Evolutionary conservation across 2,329 filamentous ascomycete genomes (phyloP).

Genomic region (Phialemonium atrogriseum): DNA sequence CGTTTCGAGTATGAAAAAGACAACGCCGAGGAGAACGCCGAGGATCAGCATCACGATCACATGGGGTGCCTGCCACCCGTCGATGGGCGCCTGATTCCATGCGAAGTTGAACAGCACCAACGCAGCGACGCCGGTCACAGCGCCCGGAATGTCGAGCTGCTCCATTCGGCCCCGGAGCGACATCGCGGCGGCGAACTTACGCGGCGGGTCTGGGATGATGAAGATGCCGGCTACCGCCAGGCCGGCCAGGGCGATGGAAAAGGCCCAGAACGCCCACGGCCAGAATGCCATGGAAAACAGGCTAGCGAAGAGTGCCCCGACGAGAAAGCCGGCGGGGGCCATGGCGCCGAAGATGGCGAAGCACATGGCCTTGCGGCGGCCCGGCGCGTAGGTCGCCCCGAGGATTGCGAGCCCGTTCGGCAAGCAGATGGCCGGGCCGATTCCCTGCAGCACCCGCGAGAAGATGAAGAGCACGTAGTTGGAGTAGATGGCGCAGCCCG

Average conservation of each 20-base stretch:
- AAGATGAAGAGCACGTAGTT: slow-evolving; percentile 31
- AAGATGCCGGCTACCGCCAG: slow-evolving; percentile 14
- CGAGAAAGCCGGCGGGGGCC: slow-evolving; percentile 14
- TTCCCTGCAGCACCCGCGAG: slow-evolving; percentile 40
- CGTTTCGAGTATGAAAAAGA: slow-evolving; percentile 44
- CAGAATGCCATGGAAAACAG: slow-evolving; percentile 20
- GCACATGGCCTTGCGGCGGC: slow-evolving; percentile 24
- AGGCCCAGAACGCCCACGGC: slow-evolving; percentile 21
- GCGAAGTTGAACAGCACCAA: slow-evolving; percentile 50
- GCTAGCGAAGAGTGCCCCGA: slow-evolving; percentile 21
- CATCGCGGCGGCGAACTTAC: not conserved
- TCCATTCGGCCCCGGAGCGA: slow-evolving; percentile 7
- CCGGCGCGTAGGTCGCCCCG: slow-evolving; percentile 37
- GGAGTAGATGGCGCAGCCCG: slow-evolving; percentile 24
- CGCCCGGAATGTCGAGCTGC: slow-evolving; percentile 18
- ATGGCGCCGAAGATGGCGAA: slow-evolving; percentile 26
- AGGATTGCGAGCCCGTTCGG: slow-evolving; percentile 50
- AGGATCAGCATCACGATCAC: slow-evolving; percentile 42
- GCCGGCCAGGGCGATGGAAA: slow-evolving; percentile 14
- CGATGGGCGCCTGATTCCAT: slow-evolving; percentile 49
- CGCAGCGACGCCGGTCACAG: slow-evolving; percentile 32
- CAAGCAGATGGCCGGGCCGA: slow-evolving; percentile 45
- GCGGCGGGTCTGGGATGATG: slow-evolving; percentile 10
- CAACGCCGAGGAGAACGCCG: slow-evolving; percentile 36
- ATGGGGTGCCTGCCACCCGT: slow-evolving; percentile 42